Evolutionary conservation across 345 rosid species (phyloP).

Genomic region (Lepidium africanum): DNA sequence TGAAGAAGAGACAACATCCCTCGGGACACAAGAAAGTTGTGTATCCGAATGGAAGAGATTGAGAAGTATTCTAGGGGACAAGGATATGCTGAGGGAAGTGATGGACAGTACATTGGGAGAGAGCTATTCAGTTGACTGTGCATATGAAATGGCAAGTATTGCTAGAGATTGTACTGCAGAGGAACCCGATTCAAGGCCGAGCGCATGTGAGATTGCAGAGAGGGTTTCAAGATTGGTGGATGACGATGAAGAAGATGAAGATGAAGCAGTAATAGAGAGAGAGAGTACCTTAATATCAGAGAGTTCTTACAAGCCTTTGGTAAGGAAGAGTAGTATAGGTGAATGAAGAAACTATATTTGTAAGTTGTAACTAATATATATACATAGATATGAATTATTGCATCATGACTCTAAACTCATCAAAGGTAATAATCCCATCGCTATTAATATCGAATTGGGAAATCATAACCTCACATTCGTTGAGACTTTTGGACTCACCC

Average conservation of each 20-base stretch:
- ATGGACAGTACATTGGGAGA: conserved; percentile 75
- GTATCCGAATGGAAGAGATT: conserved; percentile 22
- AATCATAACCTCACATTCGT: conserved; percentile 54
- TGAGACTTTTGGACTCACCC: conserved; percentile 38
- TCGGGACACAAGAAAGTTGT: conserved; percentile 1
- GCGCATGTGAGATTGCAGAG: conserved; percentile 67
- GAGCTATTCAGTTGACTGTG: conserved; percentile 59
- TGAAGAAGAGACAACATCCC: background rate
- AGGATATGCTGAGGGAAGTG: conserved; percentile 53
- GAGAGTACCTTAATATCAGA: conserved; percentile 41
- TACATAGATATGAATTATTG: background rate
- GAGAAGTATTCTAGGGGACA: conserved; percentile 32
- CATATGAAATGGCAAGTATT: conserved; percentile 53
- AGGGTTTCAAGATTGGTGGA: conserved; percentile 56
- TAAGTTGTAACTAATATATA: background rate
- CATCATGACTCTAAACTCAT: conserved; percentile 69
- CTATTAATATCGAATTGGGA: conserved; percentile 46
- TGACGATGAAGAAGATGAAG: conserved; percentile 35
- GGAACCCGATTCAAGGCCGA: conserved; percentile 57
- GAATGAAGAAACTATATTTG: background rate
- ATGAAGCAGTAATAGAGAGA: conserved; percentile 31
- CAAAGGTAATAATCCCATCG: conserved; percentile 52
- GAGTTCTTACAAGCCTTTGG: conserved; percentile 71
- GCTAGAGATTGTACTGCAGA: conserved; percentile 66
- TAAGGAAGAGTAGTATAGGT: conserved; percentile 16